phyloP scores from a whole-genome alignment of 2,329 filamentous ascomycete species.

The Cercospora citrullina region DNA sequence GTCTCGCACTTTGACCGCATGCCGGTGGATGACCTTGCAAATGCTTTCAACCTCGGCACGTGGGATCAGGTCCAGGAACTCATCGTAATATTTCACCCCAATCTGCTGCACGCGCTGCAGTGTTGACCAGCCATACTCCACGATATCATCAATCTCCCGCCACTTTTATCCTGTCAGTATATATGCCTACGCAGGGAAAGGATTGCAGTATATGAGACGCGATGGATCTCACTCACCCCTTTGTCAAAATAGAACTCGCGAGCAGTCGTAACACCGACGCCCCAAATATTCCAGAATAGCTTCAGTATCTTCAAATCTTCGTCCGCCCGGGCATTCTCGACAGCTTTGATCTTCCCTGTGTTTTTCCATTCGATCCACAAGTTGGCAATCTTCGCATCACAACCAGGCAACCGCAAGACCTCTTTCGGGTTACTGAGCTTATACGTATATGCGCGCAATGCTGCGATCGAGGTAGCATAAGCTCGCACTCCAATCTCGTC shows the following conservation, averaged over 20 bases:
- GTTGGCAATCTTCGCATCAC: slow-evolving; percentile 73
- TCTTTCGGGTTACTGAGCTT: slow-evolving; percentile 49
- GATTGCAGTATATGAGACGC: background rate
- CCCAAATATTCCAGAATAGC: slow-evolving; percentile 83
- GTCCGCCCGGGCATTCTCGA: slow-evolving; percentile 64
- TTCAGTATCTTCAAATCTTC: slow-evolving; percentile 64
- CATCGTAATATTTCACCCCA: slow-evolving; percentile 89
- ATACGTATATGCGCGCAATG: slow-evolving; percentile 77
- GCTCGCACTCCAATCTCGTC: slow-evolving; percentile 81
- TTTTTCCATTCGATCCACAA: slow-evolving; percentile 75
- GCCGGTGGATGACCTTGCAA: slow-evolving; percentile 59
- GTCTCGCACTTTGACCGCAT: slow-evolving; percentile 65
- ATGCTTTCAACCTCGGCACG: slow-evolving; percentile 73
- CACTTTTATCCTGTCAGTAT: slow-evolving; percentile 47
- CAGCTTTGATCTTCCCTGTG: slow-evolving; percentile 59
- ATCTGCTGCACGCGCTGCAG: slow-evolving; percentile 86
- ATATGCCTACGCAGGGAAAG: background rate
- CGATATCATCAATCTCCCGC: slow-evolving; percentile 80
- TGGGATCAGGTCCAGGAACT: slow-evolving; percentile 71
- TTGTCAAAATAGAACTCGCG: slow-evolving; percentile 74
- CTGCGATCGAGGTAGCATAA: slow-evolving; percentile 83
- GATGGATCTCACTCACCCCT: slow-evolving; percentile 40
- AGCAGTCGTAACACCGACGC: slow-evolving; percentile 81
- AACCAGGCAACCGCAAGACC: slow-evolving; percentile 66
- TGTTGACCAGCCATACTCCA: slow-evolving; percentile 75